Evolutionary conservation across 805 yeast species (phyloP).

Genomic region (Schizosaccharomyces osmophilus): DNA sequence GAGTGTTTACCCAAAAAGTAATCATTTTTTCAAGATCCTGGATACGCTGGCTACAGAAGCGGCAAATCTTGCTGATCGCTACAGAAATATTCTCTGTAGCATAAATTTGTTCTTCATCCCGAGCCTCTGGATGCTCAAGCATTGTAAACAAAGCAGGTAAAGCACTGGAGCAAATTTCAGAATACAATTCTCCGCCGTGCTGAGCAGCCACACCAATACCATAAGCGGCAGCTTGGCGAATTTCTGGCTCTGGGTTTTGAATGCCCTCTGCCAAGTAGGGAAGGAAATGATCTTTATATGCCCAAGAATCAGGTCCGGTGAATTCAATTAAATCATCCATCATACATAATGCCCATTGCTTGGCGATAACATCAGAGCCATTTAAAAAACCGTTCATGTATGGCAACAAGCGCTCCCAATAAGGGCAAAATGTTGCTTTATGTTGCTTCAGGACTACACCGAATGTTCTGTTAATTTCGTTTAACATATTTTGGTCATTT

Average conservation of each 20-base stretch:
- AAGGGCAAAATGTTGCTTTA: slow-evolving; percentile 32
- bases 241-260: slow-evolving; percentile 19
- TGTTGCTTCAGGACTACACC: slow-evolving; percentile 43
- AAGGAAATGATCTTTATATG: slow-evolving; percentile 40
- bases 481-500: slow-evolving; percentile 58
- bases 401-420: slow-evolving; percentile 41
- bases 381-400: slow-evolving; percentile 34
- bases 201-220: slow-evolving; percentile 73
- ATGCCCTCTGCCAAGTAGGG: slow-evolving; percentile 41
- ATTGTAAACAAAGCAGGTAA: slow-evolving; percentile 52
- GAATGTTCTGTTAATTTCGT: slow-evolving; percentile 59
- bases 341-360: slow-evolving; percentile 55
- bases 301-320: slow-evolving; percentile 43
- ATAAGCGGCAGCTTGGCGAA: slow-evolving; percentile 72
- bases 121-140: slow-evolving; percentile 53
- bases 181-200: slow-evolving; percentile 40
- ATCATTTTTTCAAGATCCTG: slow-evolving; percentile 32
- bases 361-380: slow-evolving; percentile 43
- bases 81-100: slow-evolving; percentile 74
- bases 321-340: slow-evolving; percentile 61
- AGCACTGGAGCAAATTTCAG: slow-evolving; percentile 40
- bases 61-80: slow-evolving; percentile 64
- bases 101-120: slow-evolving; percentile 55
- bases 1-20: slow-evolving; percentile 51
- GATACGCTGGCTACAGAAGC: slow-evolving; percentile 22